These are phyloP conservation scores for Tothia fuscella DNA, from an alignment of 2,329 filamentous ascomycete species.

Conservation along the genomic window DNA sequence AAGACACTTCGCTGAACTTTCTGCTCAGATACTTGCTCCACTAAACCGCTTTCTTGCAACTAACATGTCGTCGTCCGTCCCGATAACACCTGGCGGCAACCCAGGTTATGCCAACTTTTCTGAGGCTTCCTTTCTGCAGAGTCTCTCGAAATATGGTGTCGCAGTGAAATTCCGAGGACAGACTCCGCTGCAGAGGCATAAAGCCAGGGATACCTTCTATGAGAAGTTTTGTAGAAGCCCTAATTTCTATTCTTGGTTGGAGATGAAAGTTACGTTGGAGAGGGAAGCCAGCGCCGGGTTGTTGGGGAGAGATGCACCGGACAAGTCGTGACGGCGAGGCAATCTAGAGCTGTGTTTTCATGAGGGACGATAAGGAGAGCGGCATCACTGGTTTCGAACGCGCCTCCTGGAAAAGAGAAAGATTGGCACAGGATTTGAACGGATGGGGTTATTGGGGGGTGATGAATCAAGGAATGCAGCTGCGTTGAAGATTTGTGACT, in stretches of 20 bases:
- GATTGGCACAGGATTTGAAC: too few relatives aligned
- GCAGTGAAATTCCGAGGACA: slow-evolving; percentile 27
- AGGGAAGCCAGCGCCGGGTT: slow-evolving; percentile 28
- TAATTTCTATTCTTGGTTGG: slow-evolving; percentile 31
- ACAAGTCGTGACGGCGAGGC: slow-evolving; percentile 1
- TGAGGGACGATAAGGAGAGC: neutral
- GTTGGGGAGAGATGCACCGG: slow-evolving; percentile 14
- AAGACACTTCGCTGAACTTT: slow-evolving; percentile 30
- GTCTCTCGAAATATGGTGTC: slow-evolving; percentile 27
- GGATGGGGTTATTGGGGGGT: too few relatives aligned
- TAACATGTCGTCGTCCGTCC: slow-evolving; percentile 14
- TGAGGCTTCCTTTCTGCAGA: slow-evolving; percentile 24
- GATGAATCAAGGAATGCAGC: too few relatives aligned
- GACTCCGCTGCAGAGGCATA: slow-evolving; percentile 25
- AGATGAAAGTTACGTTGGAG: slow-evolving; percentile 30
- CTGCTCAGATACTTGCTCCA: slow-evolving; percentile 28
- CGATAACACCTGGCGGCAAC: slow-evolving; percentile 24
- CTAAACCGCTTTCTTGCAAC: slow-evolving; percentile 30
- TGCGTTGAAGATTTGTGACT: too few relatives aligned
- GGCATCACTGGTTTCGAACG: neutral
- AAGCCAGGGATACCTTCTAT: slow-evolving; percentile 25
- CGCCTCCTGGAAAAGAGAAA: too few relatives aligned
- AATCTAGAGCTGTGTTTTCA: too few relatives aligned
- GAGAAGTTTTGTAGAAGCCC: slow-evolving; percentile 25
- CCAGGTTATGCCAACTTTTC: slow-evolving; percentile 28